Evolutionary conservation across 2,329 filamentous ascomycete species (phyloP).

Genomic region (Diaporthe ampelina): DNA sequence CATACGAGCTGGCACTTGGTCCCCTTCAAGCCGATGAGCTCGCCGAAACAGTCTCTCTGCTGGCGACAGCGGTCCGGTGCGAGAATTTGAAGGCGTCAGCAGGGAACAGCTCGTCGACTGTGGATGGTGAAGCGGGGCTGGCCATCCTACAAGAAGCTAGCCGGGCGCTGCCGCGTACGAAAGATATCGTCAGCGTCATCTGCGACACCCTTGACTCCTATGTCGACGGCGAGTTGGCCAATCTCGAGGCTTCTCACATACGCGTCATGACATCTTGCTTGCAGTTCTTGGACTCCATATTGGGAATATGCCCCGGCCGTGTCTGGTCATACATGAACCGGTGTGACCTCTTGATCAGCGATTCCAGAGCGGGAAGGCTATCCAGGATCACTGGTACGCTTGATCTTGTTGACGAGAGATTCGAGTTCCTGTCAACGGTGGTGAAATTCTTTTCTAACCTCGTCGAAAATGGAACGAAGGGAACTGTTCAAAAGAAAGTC

Average conservation of each 20-base stretch:
- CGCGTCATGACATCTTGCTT: conserved; percentile 78
- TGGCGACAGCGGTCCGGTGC: conserved; percentile 77
- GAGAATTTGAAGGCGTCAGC: conserved; percentile 56
- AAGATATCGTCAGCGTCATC: conserved; percentile 84
- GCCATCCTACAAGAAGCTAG: conserved; percentile 71
- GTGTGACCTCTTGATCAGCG: conserved; percentile 82
- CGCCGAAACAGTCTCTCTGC: conserved; percentile 79
- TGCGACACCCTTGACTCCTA: conserved; percentile 86
- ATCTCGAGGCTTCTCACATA: conserved; percentile 75
- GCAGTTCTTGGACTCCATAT: conserved; percentile 82
- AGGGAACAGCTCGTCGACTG: neutral
- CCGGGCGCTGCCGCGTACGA: conserved; percentile 68
- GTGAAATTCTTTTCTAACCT: conserved; percentile 81
- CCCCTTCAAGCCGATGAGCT: conserved; percentile 72
- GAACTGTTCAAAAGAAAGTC: conserved; percentile 76
- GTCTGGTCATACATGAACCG: conserved; percentile 92
- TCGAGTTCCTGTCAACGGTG: conserved; percentile 81
- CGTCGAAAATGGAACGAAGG: conserved; percentile 80
- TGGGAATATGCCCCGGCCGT: conserved; percentile 82
- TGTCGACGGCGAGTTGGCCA: conserved; percentile 68
- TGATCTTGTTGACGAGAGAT: conserved; percentile 82
- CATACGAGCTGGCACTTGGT: conserved; percentile 66
- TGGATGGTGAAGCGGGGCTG: conserved; percentile 52
- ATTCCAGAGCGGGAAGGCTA: conserved; percentile 82
- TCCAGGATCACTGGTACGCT: conserved; percentile 84